Conservation (phyloP, 441 rosid genomes). For the Aquilaria agallochum region DNA sequence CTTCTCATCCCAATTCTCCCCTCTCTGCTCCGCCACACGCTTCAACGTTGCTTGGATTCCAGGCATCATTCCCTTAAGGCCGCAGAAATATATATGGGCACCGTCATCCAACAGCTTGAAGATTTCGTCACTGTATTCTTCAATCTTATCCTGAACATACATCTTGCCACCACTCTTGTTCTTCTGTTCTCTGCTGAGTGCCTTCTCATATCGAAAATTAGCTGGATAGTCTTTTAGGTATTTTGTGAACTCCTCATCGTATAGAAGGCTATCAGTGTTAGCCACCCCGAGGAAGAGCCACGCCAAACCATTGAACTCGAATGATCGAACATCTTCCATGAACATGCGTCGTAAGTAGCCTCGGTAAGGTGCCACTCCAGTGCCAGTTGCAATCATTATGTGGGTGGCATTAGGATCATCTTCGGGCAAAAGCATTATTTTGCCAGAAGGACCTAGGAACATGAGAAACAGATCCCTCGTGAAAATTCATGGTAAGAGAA, state of each 20-base stretch:
- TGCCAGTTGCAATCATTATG: constrained; percentile 97
- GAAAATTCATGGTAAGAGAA: too few relatives aligned
- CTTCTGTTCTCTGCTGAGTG: constrained; percentile 87
- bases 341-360: constrained; percentile 97
- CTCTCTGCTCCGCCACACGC: constrained; percentile 85
- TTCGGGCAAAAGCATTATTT: constrained; percentile 97
- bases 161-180: constrained; percentile 91
- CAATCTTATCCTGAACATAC: constrained; percentile 98
- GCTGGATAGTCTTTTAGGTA: constrained; percentile 75
- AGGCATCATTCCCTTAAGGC: constrained; percentile 98
- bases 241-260: constrained; percentile 77
- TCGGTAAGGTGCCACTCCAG: constrained; percentile 93
- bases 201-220: constrained; percentile 78
- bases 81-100: constrained; percentile 95
- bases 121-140: constrained; percentile 86
- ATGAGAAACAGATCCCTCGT: too few relatives aligned
- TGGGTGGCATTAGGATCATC: constrained; percentile 76
- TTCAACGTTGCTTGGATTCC: constrained; percentile 91
- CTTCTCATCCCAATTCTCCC: constrained; percentile 94
- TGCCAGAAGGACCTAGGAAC: constrained; percentile 86
- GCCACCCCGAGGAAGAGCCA: constrained; percentile 99
- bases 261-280: constrained; percentile 90
- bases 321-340: constrained; percentile 77
- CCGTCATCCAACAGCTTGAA: constrained; percentile 83
- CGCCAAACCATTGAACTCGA: constrained; percentile 81